Base-by-base conservation (phyloP, 139 green algal genomes). In the Eudorina sp. region DNA sequence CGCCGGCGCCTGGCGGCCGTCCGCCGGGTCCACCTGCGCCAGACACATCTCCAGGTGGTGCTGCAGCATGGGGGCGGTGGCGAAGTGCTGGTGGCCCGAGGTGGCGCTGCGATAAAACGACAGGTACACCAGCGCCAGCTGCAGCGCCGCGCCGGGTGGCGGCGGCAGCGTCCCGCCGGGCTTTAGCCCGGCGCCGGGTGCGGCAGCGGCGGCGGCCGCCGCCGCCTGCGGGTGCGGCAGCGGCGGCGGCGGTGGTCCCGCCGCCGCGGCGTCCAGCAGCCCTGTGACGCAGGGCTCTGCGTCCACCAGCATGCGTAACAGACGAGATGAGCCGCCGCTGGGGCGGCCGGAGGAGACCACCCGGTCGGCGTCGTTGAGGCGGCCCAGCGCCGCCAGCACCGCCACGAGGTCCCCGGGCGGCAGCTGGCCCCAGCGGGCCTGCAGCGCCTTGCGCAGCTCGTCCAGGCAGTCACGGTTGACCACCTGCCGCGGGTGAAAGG, bases 11-110 rank as follows among this genome's bases (percentile, higher is more conserved):
- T 6, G 45, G 40, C 41, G 58, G 3, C 40, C 36, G 41, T 85
- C 79, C 29, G 5, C 2, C 55, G 79, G 45, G n/a, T 83, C 51
- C 51, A 83, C 11, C 34, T 31, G 23, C 36, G 77, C 53, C 6
- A 84, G 36, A 23, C 53, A 72, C 36, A 53, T 4, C 91, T 96
- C 95, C 83, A 97, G 90, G 23, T 91, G 97, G 75, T 89, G 92
- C 19, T 88, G 66, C 88, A 96, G 95, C 46, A 53, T 60, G 14
- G 16, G 36, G 1, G 38, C 23, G 13, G 68, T 48, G 11, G 27
- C 38, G 8, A 74, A 85, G 38, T 55, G 21, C 79, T 75, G 79
- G 40, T 60, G 58, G 3, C 79, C 55, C 1, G 58, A 74, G 3
- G 58, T 58, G 40, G 79, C 55, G 18, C 18, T 45, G 29, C 18